Base-by-base conservation (phyloP, 2,329 filamentous ascomycete species). In the Sporothrix brasiliensis region DNA sequence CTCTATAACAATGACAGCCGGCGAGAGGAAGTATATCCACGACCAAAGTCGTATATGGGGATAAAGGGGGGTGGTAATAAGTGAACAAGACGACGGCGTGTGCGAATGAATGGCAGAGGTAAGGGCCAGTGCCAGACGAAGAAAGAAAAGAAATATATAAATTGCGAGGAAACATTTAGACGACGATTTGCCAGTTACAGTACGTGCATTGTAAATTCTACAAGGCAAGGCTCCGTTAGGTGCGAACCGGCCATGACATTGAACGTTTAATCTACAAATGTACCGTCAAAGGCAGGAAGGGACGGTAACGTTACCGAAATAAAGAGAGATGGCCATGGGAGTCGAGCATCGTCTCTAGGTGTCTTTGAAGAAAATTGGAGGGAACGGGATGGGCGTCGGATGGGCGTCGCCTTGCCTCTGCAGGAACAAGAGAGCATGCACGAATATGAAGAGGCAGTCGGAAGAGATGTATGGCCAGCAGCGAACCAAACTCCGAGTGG, bases 271-370 rank as follows among this genome's bases (percentile, higher is more conserved):
- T 60, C 56, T 41, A 21, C 34, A 60, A 19, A 41, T 60, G 19
- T 34, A 60, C 21, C 14, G 21, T 34, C n/a, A 44, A 65, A 21
- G 34, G 53, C 27, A 65, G 54, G 58, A 53, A 49, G 56, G 53
- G 39, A 67, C 65, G 63, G 69, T 68, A 70, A 70, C 69, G 69
- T 70, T 70, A 70, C 69, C 63, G 61, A 69, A 69, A 41, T 6
- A 49, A 56, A 47, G 21, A 44, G 14, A 56, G 34, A 54, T 27
- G 19, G 27, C 16, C 5, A 44, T 0, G 27, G 14, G 14, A 27
- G 14, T 24, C 41, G 7, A 30, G 9, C 13, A 34, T n/a, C 10
- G 24, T n/a, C 27, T 39, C 2, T 54, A 39, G 50, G 27, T 14
- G 5, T 9, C 49, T n/a, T n/a, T 58, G 14, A 19, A 49, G 27